Conservation (phyloP, 345 rosid species). For the Angophora floribunda region DNA sequence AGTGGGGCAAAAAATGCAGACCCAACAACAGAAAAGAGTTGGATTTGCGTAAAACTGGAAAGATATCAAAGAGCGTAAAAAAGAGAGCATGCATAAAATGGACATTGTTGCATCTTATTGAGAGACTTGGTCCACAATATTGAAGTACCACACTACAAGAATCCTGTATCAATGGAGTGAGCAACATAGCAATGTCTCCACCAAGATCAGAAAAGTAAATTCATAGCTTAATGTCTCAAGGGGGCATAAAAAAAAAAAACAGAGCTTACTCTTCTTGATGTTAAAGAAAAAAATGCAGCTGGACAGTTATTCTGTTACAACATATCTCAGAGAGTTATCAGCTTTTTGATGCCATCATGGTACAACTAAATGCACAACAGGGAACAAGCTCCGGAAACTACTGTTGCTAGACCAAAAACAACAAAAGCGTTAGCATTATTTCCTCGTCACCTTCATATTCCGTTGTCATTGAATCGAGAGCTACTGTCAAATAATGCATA, state of each 20-base stretch:
- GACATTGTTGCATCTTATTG: background rate
- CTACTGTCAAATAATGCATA: background rate
- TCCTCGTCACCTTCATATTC: background rate
- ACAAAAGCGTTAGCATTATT: background rate
- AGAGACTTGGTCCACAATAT: background rate
- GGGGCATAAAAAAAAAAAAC: background rate
- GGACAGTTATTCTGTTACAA: background rate
- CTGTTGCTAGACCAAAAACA: background rate
- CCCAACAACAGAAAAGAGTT: background rate
- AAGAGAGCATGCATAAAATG: background rate
- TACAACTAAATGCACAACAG: background rate
- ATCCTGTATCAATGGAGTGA: background rate
- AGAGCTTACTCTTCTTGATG: background rate
- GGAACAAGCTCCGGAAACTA: background rate
- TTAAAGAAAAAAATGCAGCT: background rate
- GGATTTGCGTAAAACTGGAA: background rate
- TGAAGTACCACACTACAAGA: background rate
- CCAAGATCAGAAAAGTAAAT: background rate
- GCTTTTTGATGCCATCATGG: background rate
- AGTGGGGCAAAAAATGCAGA: background rate
- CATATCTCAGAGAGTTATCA: background rate
- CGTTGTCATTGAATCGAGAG: background rate
- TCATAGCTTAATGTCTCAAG: background rate
- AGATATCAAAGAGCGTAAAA: background rate
- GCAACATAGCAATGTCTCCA: background rate